Conservation (phyloP, 2,329 filamentous ascomycete species). For the Penicillium janthinellum region DNA sequence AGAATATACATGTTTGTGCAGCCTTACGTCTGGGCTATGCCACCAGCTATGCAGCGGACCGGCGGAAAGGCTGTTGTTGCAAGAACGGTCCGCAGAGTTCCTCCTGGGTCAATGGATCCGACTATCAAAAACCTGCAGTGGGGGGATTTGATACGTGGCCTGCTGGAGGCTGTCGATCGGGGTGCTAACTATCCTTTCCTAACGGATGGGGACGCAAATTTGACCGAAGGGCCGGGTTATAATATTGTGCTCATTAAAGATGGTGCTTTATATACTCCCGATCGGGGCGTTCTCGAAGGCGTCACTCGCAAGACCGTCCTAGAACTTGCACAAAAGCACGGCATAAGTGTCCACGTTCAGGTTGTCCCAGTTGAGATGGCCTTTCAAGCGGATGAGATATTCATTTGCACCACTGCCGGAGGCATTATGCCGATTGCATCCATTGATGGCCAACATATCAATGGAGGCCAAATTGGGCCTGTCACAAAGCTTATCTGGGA, state of each 20-base stretch:
- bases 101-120: constrained; percentile 53
- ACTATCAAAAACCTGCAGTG: constrained; percentile 58
- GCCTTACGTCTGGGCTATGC: constrained; percentile 56
- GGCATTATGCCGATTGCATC: constrained; percentile 56
- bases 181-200: constrained; percentile 53
- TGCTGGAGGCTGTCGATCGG: constrained; percentile 53
- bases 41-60: constrained; percentile 44
- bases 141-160: constrained; percentile 51
- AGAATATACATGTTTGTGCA: constrained; percentile 54
- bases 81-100: constrained; percentile 49
- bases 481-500: constrained; percentile 55
- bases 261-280: constrained; percentile 48
- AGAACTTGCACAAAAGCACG: constrained; percentile 42
- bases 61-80: constrained; percentile 51
- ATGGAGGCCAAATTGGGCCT: constrained; percentile 48
- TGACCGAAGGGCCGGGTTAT: constrained; percentile 56
- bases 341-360: constrained; percentile 43
- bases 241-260: constrained; percentile 53
- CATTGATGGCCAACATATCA: constrained; percentile 48
- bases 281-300: constrained; percentile 52
- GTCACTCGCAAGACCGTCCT: constrained; percentile 54
- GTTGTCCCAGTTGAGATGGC: constrained; percentile 47
- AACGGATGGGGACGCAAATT: constrained; percentile 52
- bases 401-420: constrained; percentile 57
- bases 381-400: constrained; percentile 52